Conservation (phyloP, 768 basidiomycete genomes). For the Piloderma croceum region DNA sequence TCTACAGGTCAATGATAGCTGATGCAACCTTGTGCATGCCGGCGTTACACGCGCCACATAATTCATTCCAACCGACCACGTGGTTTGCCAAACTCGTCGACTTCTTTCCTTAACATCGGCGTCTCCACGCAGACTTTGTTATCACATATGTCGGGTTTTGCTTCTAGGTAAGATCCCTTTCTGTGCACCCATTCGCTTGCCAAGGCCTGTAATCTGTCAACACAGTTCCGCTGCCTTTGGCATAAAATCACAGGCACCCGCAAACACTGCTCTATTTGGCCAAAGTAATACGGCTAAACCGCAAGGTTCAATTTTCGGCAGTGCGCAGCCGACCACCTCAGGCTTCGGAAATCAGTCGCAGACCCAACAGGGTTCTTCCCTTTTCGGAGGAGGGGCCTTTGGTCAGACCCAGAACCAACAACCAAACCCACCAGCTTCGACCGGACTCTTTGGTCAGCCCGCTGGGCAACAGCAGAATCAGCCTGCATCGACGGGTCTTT, state of each 20-base stretch:
- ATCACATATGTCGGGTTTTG: no score
- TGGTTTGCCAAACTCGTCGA: no score
- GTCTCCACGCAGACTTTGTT: no score
- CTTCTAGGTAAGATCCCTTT: no score
- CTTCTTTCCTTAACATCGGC: no score
- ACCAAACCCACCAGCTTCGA: constrained; percentile 18
- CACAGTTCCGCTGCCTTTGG: constrained; percentile 33
- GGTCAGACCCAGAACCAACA: constrained; percentile 26
- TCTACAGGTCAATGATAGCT: no score
- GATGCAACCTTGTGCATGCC: no score
- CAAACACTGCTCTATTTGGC: constrained; percentile 23
- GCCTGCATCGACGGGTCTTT: constrained; percentile 24
- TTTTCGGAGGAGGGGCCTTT: constrained; percentile 21
- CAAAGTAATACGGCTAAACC: constrained; percentile 24
- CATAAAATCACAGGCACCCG: constrained; percentile 26
- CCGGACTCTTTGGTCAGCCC: constrained; percentile 27
- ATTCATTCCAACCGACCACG: no score
- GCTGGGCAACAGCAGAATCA: constrained; percentile 25
- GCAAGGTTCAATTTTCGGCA: constrained; percentile 34
- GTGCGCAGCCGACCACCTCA: constrained; percentile 6
- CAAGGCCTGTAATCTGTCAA: no score
- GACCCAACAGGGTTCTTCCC: constrained; percentile 22
- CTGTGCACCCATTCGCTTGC: no score
- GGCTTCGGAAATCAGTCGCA: constrained; percentile 18
- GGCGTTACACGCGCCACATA: no score